phyloP scores from a whole-genome alignment of 352 stramenopile species.

The Pythium oligandrum region DNA sequence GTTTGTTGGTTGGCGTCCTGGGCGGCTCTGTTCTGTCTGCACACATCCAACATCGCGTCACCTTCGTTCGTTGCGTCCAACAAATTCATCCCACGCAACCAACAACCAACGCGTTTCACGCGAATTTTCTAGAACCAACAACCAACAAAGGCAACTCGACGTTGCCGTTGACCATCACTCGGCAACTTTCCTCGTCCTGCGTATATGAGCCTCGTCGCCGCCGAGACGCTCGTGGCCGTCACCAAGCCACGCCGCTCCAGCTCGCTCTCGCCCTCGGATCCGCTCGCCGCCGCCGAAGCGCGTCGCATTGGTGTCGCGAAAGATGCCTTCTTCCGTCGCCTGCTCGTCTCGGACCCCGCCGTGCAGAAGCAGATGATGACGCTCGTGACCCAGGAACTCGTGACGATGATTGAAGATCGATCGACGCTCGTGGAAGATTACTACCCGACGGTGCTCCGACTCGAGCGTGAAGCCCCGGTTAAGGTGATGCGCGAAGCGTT shows the following conservation, averaged over 20 bases:
- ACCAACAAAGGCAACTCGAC: no score
- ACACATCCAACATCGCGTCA: no score
- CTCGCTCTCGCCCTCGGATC: slow-evolving; percentile 2
- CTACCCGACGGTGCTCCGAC: slow-evolving; percentile 58
- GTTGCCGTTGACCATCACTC: no score
- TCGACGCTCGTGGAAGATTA: slow-evolving; percentile 50
- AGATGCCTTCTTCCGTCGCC: slow-evolving; percentile 77
- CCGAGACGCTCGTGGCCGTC: no score
- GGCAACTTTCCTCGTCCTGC: no score
- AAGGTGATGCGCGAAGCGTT: slow-evolving; percentile 58
- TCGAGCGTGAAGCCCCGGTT: slow-evolving; percentile 68
- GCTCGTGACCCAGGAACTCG: slow-evolving; percentile 46
- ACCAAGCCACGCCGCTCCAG: slow-evolving; percentile 3
- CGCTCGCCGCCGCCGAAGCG: slow-evolving; percentile 7
- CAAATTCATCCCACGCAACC: no score
- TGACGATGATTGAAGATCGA: slow-evolving; percentile 38
- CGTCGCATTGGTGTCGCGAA: slow-evolving; percentile 60
- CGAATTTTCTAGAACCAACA: no score
- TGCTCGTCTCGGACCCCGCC: slow-evolving; percentile 55
- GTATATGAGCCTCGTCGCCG: no score
- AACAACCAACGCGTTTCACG: no score
- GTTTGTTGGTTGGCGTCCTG: no score
- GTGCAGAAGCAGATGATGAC: slow-evolving; percentile 60
- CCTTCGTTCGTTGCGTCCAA: no score
- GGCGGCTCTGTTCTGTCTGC: no score